Evolutionary conservation across 2,329 filamentous ascomycete species (phyloP), one percentile per base, ranked within the genome.

Genomic region (Blastomyces emzantsi): DNA sequence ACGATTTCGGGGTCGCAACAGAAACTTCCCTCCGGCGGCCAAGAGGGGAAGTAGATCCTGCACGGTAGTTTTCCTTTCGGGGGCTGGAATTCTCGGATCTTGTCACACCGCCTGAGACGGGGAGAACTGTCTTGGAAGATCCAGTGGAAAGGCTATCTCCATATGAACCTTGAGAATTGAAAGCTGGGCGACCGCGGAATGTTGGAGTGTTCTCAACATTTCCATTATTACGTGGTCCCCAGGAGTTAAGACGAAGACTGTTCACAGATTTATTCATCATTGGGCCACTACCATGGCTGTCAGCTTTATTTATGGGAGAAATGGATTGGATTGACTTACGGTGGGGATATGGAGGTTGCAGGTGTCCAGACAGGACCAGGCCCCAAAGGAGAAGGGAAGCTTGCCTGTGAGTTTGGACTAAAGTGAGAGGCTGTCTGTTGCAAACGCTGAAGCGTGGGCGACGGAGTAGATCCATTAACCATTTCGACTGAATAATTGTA

Each of bases 401-500:
- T 80, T 55, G 73, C 70, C 66, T 77, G 75, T 33, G 77, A 78
- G 43, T 68, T 73, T 39, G 78, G 78, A 55, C 76, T 79, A 64
- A 78, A 68, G 63, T 78, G 76, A 55, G 73, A 73, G 58, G 68
- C 69, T 30, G 72, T 70, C 66, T 76, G 76, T 63, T 75, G 75
- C 56, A 78, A 69, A 65, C 77, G 77, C 54, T 74, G 73, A 64
- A 78, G 63, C 7, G 73, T 74, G 41, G 78, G 77, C 36, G 78
- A 80, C 4, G 78, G 78, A 64, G 77, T 77, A 19, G 73, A 73
- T 22, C 75, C 75, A 61, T 77, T 75, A 17, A 79, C 77, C 45
- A 80, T 74, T 64, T 79, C 78, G 57, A 80, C 78, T 1, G 78
- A 79, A 64, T 77, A 80, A 70, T 92, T 92, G 78, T 97, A 97